These are phyloP conservation scores for Protomyces inundatus DNA, from an alignment of 1,139 yeast genomes.

Conservation along the genomic window DNA sequence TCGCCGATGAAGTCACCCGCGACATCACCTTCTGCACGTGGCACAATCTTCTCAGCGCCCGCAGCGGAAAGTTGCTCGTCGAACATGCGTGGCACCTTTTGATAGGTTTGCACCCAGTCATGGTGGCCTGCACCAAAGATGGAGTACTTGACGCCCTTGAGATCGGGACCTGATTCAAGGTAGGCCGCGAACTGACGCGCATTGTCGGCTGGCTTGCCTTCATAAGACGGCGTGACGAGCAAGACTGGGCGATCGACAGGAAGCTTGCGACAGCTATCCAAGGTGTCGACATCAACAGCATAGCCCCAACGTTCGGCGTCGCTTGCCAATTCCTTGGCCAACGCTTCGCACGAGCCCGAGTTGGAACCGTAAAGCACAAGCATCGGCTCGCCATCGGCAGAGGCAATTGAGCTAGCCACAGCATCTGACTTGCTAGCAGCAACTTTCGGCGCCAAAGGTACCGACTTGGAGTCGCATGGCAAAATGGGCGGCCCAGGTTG, in stretches of 20 bases:
- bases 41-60: slow-evolving; percentile 17
- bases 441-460: not conserved
- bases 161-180: slow-evolving; percentile 11
- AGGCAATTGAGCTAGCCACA: slow-evolving; percentile 3
- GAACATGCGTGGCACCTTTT: slow-evolving; percentile 18
- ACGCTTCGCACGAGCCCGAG: slow-evolving; percentile 24
- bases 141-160: slow-evolving; percentile 16
- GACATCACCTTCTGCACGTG: slow-evolving; percentile 23
- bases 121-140: slow-evolving; percentile 27
- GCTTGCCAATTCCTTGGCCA: slow-evolving; percentile 14
- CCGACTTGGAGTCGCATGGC: slow-evolving; percentile 16
- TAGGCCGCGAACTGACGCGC: slow-evolving; percentile 25
- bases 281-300: slow-evolving; percentile 2
- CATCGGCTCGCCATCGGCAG: slow-evolving; percentile 4
- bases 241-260: slow-evolving; percentile 19
- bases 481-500: slow-evolving; percentile 22
- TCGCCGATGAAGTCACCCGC: slow-evolving; percentile 26
- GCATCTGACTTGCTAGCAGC: not conserved
- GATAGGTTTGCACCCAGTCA: slow-evolving; percentile 24
- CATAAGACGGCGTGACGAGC: slow-evolving; percentile 25
- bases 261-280: slow-evolving; percentile 10
- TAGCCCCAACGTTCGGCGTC: slow-evolving; percentile 6
- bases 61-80: slow-evolving; percentile 7
- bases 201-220: slow-evolving; percentile 26
- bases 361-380: slow-evolving; percentile 20